Evolutionary conservation across 768 basidiomycete genomes (phyloP).

Genomic region (Calocybe cyanea): DNA sequence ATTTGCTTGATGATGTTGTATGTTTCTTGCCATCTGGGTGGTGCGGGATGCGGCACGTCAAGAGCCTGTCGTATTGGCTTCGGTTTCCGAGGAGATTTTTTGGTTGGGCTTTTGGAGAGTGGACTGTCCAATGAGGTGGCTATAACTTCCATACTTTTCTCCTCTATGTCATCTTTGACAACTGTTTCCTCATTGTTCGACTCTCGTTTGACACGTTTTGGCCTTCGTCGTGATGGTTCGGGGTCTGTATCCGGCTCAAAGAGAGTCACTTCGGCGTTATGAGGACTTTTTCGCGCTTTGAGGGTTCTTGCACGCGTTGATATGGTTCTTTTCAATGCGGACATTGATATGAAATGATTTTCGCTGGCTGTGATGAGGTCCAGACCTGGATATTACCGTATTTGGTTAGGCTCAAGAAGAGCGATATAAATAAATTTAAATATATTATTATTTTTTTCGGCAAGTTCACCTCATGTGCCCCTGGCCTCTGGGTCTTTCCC

Average conservation of each 20-base stretch:
- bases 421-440: too few species aligned
- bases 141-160: background rate
- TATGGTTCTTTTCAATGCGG: constrained; percentile 15
- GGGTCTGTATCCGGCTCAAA: constrained; percentile 27
- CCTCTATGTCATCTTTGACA: constrained; percentile 4
- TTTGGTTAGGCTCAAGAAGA: constrained; percentile 6
- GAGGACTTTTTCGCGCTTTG: constrained; percentile 38
- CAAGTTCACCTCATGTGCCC: constrained; percentile 14
- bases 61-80: constrained; percentile 56
- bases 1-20: constrained; percentile 75
- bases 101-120: constrained; percentile 19
- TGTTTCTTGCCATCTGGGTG: constrained; percentile 60
- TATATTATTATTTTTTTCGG: constrained; percentile 14
- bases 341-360: constrained; percentile 8
- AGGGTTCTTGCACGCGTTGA: constrained; percentile 28
- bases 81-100: constrained; percentile 42
- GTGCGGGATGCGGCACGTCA: constrained; percentile 61
- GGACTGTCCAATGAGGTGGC: constrained; percentile 9
- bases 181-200: constrained; percentile 9
- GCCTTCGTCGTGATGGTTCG: constrained; percentile 16
- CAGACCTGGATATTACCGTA: constrained; percentile 6
- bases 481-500: constrained; percentile 10
- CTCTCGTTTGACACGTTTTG: constrained; percentile 30
- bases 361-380: background rate
- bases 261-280: constrained; percentile 39